phyloP scores from a whole-genome alignment of 371 early-diverging fungal species.

The Blakeslea trispora region DNA sequence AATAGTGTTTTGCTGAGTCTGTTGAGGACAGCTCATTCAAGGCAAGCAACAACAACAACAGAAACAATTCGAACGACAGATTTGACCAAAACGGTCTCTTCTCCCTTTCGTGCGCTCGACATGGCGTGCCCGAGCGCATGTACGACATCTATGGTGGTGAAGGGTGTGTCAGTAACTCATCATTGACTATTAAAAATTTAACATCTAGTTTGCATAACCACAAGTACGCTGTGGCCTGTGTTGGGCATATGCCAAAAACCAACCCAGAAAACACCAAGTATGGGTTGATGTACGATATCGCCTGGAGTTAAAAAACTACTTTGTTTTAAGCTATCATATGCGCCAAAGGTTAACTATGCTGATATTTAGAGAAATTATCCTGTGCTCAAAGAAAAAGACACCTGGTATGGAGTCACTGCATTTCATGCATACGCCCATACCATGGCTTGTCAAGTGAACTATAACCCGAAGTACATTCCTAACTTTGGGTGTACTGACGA shows the following conservation, averaged over 20 bases:
- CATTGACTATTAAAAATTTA: background rate
- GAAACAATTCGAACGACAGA: no score
- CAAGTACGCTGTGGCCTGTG: background rate
- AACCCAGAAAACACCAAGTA: background rate
- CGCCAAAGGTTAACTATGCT: no score
- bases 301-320: no score
- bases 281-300: no score
- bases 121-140: constrained; percentile 8
- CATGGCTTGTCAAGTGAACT: constrained; percentile 10
- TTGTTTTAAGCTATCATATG: no score
- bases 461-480: constrained; percentile 8
- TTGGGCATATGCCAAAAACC: background rate
- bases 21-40: no score
- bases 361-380: no score
- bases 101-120: constrained; percentile 4
- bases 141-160: background rate
- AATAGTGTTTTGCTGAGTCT: no score
- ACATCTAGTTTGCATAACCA: background rate
- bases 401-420: background rate
- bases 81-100: constrained; percentile 5
- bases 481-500: constrained; percentile 7
- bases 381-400: no score
- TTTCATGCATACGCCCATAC: constrained; percentile 17
- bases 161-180: background rate
- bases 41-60: no score